These are phyloP conservation scores for Picochlorum sp. DNA, from an alignment of 139 green algal genomes.

Conservation along the genomic window DNA sequence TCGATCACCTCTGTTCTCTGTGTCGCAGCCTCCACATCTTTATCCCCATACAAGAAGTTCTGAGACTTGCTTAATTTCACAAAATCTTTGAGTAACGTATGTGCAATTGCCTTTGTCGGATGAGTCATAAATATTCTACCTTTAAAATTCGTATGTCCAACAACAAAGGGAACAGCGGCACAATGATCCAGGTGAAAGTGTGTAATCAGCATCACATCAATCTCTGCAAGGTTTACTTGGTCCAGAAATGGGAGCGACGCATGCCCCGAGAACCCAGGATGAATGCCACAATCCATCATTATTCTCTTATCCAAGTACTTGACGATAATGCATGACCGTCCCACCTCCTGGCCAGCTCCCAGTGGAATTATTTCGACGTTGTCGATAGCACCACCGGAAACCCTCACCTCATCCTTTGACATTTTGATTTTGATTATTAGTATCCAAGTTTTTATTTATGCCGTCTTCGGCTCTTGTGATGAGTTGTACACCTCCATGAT, in stretches of 20 bases:
- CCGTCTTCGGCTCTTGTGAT: too few species aligned
- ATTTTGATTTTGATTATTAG: not conserved
- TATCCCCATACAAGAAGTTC: conserved; percentile 62
- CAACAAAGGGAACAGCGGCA: conserved; percentile 87
- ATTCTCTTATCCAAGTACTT: conserved; percentile 78
- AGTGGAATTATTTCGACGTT: conserved; percentile 67
- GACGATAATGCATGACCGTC: conserved; percentile 86
- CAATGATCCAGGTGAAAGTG: conserved; percentile 99
- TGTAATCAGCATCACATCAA: conserved; percentile 92
- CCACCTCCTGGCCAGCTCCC: conserved; percentile 92
- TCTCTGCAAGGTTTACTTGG: conserved; percentile 62
- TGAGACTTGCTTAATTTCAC: conserved; percentile 53
- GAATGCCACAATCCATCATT: conserved; percentile 95
- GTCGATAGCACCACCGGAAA: not conserved
- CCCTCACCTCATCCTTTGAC: not conserved
- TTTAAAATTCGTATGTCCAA: conserved; percentile 78
- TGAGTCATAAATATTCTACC: conserved; percentile 97
- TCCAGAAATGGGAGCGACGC: conserved; percentile 88
- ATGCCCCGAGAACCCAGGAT: conserved; percentile 78
- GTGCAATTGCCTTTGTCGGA: conserved; percentile 92
- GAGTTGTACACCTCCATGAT: too few species aligned
- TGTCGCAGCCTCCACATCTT: conserved; percentile 77
- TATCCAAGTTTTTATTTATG: too few species aligned
- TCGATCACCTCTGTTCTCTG: conserved; percentile 90
- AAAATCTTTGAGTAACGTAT: conserved; percentile 85